These are phyloP conservation scores for Trichosporon coremiiforme DNA, from an alignment of 1,284 basidiomycete species.

Conservation along the genomic window DNA sequence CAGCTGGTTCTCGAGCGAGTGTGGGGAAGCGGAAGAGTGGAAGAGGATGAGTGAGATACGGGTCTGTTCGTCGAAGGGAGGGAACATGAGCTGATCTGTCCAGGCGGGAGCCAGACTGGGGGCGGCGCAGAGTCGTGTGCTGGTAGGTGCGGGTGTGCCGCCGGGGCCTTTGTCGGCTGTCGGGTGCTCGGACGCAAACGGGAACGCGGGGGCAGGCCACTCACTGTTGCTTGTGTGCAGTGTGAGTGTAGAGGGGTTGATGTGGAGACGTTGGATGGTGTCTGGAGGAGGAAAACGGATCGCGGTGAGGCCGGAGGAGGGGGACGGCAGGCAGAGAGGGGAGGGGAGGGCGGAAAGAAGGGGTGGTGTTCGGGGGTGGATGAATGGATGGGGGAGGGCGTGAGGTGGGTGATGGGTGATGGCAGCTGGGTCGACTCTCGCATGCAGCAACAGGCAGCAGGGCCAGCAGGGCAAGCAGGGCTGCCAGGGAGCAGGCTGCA, in stretches of 20 bases:
- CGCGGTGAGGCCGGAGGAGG: not conserved
- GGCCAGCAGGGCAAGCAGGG: too few relatives aligned
- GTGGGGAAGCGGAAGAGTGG: slow-evolving; percentile 11
- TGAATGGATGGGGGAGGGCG: slow-evolving; percentile 11
- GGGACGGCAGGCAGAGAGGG: not conserved
- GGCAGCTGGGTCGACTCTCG: not conserved
- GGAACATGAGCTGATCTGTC: slow-evolving; percentile 6
- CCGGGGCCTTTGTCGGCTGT: slow-evolving; percentile 9
- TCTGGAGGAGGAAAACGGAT: not conserved
- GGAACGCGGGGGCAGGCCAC: not conserved
- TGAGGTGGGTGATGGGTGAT: not conserved
- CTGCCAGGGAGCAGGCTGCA: not conserved
- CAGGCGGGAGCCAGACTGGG: not conserved
- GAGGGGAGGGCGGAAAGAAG: not conserved
- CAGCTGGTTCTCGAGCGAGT: not conserved
- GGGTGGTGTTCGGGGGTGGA: slow-evolving; percentile 15
- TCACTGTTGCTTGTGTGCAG: not conserved
- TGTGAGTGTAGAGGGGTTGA: not conserved
- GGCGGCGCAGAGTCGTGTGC: slow-evolving; percentile 12
- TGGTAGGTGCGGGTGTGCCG: slow-evolving; percentile 12
- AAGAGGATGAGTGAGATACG: slow-evolving; percentile 9
- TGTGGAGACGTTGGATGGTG: not conserved
- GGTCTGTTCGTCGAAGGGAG: not conserved
- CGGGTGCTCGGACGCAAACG: slow-evolving; percentile 9
- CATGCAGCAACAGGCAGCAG: too few relatives aligned